Evolutionary conservation across 345 rosid genomes (phyloP), one percentile per base, ranked within the genome.

Genomic region (Populus davidiana): DNA sequence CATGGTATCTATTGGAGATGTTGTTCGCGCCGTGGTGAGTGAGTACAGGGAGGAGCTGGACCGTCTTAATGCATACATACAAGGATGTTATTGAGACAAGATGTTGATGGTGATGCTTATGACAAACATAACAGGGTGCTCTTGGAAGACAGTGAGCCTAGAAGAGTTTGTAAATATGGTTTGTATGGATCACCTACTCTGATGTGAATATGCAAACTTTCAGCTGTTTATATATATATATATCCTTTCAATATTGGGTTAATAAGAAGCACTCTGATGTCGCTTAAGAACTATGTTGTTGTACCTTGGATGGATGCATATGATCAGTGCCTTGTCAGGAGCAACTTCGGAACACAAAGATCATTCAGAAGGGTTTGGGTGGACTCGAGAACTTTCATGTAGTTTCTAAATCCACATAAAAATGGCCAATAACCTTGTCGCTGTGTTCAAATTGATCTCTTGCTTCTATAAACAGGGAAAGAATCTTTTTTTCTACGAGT

Each of bases 1-100:
- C 27, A 96, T 96, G 99, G 96, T 96, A 71, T 96, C 99, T 68
- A 92, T 96, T 11, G 99, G 99, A 84, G 99, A 96, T 78, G 99
- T 96, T 70, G 99, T 96, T 23, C 99, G 98, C 75, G 99, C 99
- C 8, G 99, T 96, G 81, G 98, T 96, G 83, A 85, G 76, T 14
- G 99, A 96, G 88, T 97, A 96, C 75, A 80, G 98, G 11, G 94
- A 91, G 83, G 98, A 96, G 91, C 77, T 96, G 83, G 78, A 96
- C 84, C 96, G 99, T 80, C 75, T 96, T 81, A 96, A 90, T 72
- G 98, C 96, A 10, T 96, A 29, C 80, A 96, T 96, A 43, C 99
- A 93, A 75, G 99, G 99, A 72, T 98, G 98, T 73, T 96, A 52
- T n/a, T 52, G 59, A 52, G 59, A 96, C 87, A 93, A 90, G 85